These are phyloP conservation scores for Plasmodium vivax DNA, from an alignment of 169 alveolate genomes.

Conservation along the genomic window DNA sequence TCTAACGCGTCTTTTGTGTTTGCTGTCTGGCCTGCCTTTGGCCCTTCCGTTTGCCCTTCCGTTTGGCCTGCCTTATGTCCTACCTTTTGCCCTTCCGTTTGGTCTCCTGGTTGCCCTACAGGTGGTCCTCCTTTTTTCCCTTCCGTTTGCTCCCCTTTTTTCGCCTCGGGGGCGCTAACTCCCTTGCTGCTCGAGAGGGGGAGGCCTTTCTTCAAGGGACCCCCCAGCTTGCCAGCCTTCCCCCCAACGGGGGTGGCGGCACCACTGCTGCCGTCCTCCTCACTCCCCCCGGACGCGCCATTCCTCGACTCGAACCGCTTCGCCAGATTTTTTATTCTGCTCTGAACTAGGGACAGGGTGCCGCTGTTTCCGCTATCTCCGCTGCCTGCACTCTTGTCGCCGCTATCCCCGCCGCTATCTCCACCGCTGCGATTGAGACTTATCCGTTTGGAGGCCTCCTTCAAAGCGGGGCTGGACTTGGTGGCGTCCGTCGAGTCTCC, in stretches of 20 bases:
- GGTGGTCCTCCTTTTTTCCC: not conserved
- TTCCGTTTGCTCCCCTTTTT: not conserved
- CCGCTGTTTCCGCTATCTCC: not conserved
- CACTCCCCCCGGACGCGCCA: not conserved
- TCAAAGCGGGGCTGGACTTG: not conserved
- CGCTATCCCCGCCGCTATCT: not conserved
- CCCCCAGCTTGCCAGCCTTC: not conserved
- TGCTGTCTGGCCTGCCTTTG: too few species aligned
- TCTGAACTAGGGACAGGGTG: constrained; percentile 5
- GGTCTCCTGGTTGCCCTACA: not conserved
- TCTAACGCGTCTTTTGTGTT: not conserved
- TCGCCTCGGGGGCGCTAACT: not conserved
- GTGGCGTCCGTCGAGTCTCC: not conserved
- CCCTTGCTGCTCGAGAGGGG: not conserved
- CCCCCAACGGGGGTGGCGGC: not conserved
- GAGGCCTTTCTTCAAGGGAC: not conserved
- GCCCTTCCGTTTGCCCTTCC: too few species aligned
- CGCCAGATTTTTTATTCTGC: constrained; percentile 1
- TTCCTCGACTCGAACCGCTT: constrained; percentile 6
- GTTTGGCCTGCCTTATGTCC: not conserved
- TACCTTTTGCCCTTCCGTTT: not conserved
- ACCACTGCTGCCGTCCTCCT: not conserved
- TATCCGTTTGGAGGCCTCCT: not conserved
- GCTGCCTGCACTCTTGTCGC: not conserved
- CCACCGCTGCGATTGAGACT: not conserved